These are phyloP conservation scores for Neurospora sp. DNA, from an alignment of 495 filamentous ascomycete species.

Conservation along the genomic window DNA sequence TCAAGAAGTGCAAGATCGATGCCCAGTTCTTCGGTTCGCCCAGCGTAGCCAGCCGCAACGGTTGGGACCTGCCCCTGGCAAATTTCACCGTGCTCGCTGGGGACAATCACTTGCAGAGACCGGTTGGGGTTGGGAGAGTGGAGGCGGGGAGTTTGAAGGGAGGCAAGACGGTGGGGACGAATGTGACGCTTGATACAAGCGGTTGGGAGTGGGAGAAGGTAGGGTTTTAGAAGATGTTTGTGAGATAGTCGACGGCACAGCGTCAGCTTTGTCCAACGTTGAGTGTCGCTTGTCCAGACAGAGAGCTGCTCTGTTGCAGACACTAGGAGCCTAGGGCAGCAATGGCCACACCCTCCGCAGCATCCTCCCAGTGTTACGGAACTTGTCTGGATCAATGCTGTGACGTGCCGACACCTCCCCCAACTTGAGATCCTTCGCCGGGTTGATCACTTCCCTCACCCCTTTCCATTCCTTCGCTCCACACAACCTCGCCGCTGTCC, in stretches of 20 bases:
- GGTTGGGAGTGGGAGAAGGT: constrained; percentile 19
- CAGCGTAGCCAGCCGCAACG: constrained; percentile 32
- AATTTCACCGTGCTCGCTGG: constrained; percentile 51
- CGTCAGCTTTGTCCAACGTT: background rate
- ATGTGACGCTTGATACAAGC: constrained; percentile 39
- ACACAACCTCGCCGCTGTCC: constrained; percentile 31
- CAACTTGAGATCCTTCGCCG: constrained; percentile 37
- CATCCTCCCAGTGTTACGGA: constrained; percentile 5
- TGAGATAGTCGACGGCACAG: background rate
- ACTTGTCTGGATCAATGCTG: constrained; percentile 29
- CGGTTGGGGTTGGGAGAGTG: constrained; percentile 38
- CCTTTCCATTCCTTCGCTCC: constrained; percentile 11
- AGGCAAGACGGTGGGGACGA: constrained; percentile 32
- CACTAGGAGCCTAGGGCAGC: background rate
- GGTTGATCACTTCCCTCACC: constrained; percentile 43
- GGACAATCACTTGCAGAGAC: constrained; percentile 37
- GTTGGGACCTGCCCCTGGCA: constrained; percentile 46
- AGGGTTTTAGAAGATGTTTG: constrained; percentile 11
- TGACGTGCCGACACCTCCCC: constrained; percentile 37
- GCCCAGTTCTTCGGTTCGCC: constrained; percentile 45
- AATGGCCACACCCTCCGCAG: background rate
- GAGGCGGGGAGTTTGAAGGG: constrained; percentile 36
- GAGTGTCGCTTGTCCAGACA: background rate
- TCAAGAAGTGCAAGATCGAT: constrained; percentile 38
- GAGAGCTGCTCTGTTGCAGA: background rate